Evolutionary conservation across 2,329 filamentous ascomycete genomes (phyloP).

Genomic region (Drechslerella coelobrocha): DNA sequence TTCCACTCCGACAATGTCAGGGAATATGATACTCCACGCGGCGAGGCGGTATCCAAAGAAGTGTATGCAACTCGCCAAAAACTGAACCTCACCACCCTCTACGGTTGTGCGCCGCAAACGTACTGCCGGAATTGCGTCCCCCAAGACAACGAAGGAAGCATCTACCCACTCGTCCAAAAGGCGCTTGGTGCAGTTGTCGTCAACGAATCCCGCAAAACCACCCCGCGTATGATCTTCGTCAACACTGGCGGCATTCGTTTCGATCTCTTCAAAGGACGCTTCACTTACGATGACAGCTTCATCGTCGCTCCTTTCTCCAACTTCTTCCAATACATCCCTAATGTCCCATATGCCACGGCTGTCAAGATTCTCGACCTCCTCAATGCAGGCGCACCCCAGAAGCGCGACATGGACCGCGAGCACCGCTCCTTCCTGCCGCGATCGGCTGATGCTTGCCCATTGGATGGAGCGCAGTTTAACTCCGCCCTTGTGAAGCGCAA

Average conservation of each 20-base stretch:
- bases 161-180: conserved; percentile 78
- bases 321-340: conserved; percentile 75
- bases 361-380: conserved; percentile 70
- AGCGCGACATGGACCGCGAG: conserved; percentile 38
- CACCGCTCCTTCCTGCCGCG: conserved; percentile 44
- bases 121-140: conserved; percentile 70
- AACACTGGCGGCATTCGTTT: conserved; percentile 95
- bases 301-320: conserved; percentile 88
- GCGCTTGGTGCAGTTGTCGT: conserved; percentile 73
- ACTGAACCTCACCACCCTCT: conserved; percentile 65
- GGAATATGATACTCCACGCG: conserved; percentile 63
- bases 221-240: conserved; percentile 74
- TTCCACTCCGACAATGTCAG: conserved; percentile 67
- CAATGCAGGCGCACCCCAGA: conserved; percentile 61
- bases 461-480: conserved; percentile 36
- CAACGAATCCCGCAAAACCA: conserved; percentile 66
- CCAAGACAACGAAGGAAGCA: conserved; percentile 75
- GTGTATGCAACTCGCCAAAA: conserved; percentile 64
- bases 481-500: conserved; percentile 56
- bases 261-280: conserved; percentile 90
- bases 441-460: conserved; percentile 50
- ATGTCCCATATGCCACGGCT: conserved; percentile 80
- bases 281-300: conserved; percentile 85
- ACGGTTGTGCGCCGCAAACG: conserved; percentile 68
- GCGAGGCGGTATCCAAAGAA: conserved; percentile 60